Percentiles rank a stretch among this genome's conserved stretches.
These are phyloP conservation scores for Magnusiomyces paraingens DNA, from an alignment of 1,139 yeast genomes.

Conservation along the genomic window DNA sequence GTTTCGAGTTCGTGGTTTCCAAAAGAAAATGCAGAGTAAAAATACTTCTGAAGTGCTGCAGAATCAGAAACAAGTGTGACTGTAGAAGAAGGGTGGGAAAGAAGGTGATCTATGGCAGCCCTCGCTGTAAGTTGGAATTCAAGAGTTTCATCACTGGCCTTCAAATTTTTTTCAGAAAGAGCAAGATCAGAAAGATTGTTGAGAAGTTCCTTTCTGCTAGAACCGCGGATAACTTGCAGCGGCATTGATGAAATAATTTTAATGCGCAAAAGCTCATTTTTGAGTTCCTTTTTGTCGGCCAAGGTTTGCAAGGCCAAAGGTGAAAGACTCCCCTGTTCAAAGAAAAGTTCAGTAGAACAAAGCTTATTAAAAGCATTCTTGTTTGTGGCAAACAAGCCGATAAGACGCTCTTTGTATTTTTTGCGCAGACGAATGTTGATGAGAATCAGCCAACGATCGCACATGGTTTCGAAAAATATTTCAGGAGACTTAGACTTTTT, in stretches of 20 bases:
- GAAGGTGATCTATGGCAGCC: conserved; percentile 12
- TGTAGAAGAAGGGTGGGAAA: conserved; percentile 12
- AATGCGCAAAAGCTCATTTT: conserved; percentile 10
- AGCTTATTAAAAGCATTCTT: conserved; percentile 16
- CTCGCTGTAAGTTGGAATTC: conserved; percentile 12
- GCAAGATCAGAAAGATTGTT: conserved; percentile 3
- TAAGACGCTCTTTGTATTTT: conserved; percentile 17
- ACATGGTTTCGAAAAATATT: conserved; percentile 16
- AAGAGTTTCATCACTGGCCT: conserved; percentile 1
- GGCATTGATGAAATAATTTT: conserved; percentile 12
- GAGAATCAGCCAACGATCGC: conserved; percentile 26
- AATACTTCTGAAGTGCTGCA: conserved; percentile 9
- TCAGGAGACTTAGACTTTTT: conserved; percentile 14
- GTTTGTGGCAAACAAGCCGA: conserved; percentile 18
- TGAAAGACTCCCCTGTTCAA: conserved; percentile 21
- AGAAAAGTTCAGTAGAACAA: conserved; percentile 20
- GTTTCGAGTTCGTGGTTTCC: conserved; percentile 4
- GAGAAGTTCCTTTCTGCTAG: conserved; percentile 11
- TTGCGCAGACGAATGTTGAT: conserved; percentile 19
- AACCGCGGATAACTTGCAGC: conserved; percentile 12
- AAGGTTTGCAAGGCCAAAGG: conserved; percentile 8
- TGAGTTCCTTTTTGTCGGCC: conserved; percentile 2
- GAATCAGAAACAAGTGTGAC: conserved; percentile 13
- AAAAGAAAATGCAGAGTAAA: conserved; percentile 5
- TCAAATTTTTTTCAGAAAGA: neutral